These are phyloP conservation scores for Tricholoma sp. DNA, from an alignment of 768 basidiomycete species.

Conservation along the genomic window DNA sequence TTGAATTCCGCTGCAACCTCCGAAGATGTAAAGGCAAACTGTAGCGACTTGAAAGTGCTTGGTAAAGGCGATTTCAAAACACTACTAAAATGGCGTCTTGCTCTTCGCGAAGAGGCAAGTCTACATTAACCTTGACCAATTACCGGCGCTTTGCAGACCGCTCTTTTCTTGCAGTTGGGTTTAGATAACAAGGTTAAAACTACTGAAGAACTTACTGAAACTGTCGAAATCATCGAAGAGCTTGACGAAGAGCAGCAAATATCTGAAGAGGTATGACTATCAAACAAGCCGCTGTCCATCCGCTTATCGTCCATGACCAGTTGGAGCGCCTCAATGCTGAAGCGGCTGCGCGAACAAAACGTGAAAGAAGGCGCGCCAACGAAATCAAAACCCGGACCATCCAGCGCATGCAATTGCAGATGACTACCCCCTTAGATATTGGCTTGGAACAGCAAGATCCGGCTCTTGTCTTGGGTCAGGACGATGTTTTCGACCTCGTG, in stretches of 20 bases:
- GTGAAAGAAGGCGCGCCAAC: constrained; percentile 79
- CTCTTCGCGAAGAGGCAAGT: constrained; percentile 84
- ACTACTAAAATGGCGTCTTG: constrained; percentile 85
- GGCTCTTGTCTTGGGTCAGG: constrained; percentile 67
- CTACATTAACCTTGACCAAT: not conserved
- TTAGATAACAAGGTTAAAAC: constrained; percentile 74
- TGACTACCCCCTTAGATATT: constrained; percentile 97
- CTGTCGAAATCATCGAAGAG: constrained; percentile 56
- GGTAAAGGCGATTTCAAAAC: constrained; percentile 97
- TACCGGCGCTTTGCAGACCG: not conserved
- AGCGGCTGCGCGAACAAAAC: constrained; percentile 65
- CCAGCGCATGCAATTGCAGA: constrained; percentile 92
- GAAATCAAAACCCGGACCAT: constrained; percentile 86
- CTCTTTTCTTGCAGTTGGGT: constrained; percentile 51
- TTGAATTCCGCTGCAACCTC: constrained; percentile 66
- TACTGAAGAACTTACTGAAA: constrained; percentile 75
- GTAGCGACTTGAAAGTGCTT: constrained; percentile 90
- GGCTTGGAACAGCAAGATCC: constrained; percentile 81
- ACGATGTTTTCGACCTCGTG: constrained; percentile 85
- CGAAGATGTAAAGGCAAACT: constrained; percentile 74
- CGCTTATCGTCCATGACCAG: constrained; percentile 34
- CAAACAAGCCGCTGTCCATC: constrained; percentile 2
- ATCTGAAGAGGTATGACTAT: constrained; percentile 71
- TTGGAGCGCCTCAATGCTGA: constrained; percentile 81
- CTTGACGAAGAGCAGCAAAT: constrained; percentile 89